Base-by-base conservation (phyloP, 164 flowering plant species). In the Vitis labrusca region DNA sequence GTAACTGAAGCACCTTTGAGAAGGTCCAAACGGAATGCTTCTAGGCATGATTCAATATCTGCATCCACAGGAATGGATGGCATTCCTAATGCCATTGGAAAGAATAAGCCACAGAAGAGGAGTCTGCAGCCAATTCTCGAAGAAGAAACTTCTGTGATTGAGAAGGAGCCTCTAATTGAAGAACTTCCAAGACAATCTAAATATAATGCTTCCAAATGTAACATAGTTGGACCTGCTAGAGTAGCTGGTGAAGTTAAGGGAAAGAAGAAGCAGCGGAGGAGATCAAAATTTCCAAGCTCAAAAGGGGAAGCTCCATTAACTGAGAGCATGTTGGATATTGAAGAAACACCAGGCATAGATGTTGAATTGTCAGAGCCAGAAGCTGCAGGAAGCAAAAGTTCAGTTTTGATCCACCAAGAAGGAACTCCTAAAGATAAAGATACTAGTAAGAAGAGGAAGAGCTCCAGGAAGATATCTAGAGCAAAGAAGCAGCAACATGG, bases 11-110 rank as follows among this genome's bases (percentile, higher is more conserved):
- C 14, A 13, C 44, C 11, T 44, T 13, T 16, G 27, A 61, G 66
- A 54, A 48, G 19, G 50, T 73, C 67, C 10, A 62, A 29, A 10
- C 57, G 63, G 10, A 62, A n/a, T 67, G 50, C 65, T 72, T 72
- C 61, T 23, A 32, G 53, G 37, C 14, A 8, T 6, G 55, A 12
- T 12, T 50, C 23, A 44, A 37, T 7, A 17, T 37, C 1, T 10
- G 23, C 17, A 17, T 13, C 65, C 47, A 44, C 13, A 10, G 53
- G 11, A 27, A 15, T 1, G 32, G 66, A 23, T 17, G 55, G 44
- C 32, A 63, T 50, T 32, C 51, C 52, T 44, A 15, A 47, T 48
- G 64, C 2, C 29, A 57, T n/a, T 9, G 17, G 27, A 48, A 64
- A 64, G 50, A 17, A 15, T 15, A 4, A 13, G 55, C 3, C 9